Percentiles rank a stretch among this genome's conserved stretches.
Evolutionary conservation across 257 asterid genomes (phyloP).

Genomic region (Jaltomata sinuosa): DNA sequence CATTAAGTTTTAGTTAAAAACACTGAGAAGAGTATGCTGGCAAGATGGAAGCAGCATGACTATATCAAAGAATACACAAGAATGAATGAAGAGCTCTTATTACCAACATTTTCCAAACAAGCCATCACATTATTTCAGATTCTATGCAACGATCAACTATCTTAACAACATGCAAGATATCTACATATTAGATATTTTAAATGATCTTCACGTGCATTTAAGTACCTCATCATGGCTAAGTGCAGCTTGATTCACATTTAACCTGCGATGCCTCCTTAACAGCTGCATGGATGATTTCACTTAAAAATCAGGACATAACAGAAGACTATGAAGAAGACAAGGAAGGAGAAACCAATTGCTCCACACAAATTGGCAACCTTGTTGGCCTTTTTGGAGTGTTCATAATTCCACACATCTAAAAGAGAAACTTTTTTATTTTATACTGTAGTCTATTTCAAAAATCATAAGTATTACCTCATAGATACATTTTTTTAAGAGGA

Average conservation of each 20-base stretch:
- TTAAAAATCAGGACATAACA: conserved; percentile 2
- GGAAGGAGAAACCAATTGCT: not conserved
- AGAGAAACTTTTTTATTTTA: not conserved
- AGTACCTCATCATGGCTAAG: conserved; percentile 79
- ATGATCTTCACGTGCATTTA: conserved; percentile 4
- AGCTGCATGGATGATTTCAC: conserved; percentile 37
- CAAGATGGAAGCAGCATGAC: not conserved
- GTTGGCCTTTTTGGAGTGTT: not conserved
- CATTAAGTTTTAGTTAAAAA: not conserved
- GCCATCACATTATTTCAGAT: not conserved
- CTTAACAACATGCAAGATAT: not conserved
- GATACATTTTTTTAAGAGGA: not conserved
- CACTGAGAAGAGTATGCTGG: not conserved
- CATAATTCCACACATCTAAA: not conserved
- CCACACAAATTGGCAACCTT: not conserved
- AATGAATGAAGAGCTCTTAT: not conserved
- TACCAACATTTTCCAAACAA: not conserved
- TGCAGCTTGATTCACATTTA: conserved; percentile 50
- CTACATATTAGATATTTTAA: not conserved
- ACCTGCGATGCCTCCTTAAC: conserved; percentile 88
- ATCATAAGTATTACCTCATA: not conserved
- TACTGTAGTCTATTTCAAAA: not conserved
- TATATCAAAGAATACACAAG: not conserved
- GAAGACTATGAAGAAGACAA: not conserved
- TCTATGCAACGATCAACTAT: not conserved